A percentile compares a stretch with the other conserved stretches of the same genome.
Evolutionary conservation across 2,329 filamentous ascomycete species (phyloP).

Genomic region (Scedosporium boydii): DNA sequence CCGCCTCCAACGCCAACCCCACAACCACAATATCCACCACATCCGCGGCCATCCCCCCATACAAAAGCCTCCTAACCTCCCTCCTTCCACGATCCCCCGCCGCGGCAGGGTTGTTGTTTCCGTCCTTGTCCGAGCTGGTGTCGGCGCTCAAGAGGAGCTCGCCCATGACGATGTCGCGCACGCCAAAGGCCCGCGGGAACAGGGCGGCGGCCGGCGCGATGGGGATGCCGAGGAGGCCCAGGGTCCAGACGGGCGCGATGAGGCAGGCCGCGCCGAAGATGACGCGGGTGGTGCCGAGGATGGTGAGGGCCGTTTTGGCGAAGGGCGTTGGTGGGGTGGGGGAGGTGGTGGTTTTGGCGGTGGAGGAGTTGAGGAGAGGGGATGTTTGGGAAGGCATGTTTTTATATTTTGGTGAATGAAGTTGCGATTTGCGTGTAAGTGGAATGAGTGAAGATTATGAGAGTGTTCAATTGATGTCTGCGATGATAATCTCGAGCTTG

Average conservation of each 20-base stretch:
- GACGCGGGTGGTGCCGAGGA: neutral
- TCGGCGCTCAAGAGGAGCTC: conserved; percentile 7
- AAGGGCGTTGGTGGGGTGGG: neutral
- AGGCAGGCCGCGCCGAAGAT: neutral
- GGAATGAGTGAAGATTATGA: neutral
- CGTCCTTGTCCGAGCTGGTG: neutral
- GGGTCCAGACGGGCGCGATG: neutral
- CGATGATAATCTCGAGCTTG: neutral
- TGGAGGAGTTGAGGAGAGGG: neutral
- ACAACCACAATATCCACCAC: neutral
- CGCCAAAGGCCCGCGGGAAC: neutral
- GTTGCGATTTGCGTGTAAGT: neutral
- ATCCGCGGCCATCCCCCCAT: neutral
- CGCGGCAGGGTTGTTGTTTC: neutral
- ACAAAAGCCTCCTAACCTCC: neutral
- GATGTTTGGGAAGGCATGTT: neutral
- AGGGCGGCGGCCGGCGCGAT: neutral
- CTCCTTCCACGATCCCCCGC: neutral
- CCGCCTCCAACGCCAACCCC: neutral
- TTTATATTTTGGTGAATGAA: neutral
- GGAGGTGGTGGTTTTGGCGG: neutral
- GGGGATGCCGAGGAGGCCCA: neutral
- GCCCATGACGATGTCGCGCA: conserved; percentile 8
- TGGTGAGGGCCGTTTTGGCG: neutral
- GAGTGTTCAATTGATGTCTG: neutral